A percentile compares a stretch with the other conserved stretches of the same genome.
Conservation (phyloP, 169 alveolate species). For the Eimeria mitis region DNA sequence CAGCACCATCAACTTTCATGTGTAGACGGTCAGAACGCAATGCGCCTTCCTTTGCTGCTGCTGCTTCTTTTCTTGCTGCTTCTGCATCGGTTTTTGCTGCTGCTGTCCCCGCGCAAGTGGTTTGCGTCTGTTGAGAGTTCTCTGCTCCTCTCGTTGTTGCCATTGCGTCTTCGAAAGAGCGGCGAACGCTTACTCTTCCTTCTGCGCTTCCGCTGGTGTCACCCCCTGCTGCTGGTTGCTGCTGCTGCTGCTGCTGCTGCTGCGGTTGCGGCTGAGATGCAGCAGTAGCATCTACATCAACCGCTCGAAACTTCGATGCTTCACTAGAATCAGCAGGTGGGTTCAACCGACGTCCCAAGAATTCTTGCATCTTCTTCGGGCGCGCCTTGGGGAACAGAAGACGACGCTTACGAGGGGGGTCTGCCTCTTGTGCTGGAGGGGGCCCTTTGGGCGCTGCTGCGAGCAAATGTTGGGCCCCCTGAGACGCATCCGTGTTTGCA, state of each 20-base stretch:
- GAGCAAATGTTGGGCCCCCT: neutral
- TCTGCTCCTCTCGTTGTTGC: slow-evolving; percentile 1
- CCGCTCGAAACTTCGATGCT: neutral
- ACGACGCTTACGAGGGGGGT: slow-evolving; percentile 77
- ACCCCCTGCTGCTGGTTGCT: neutral
- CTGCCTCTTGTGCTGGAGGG: slow-evolving; percentile 14
- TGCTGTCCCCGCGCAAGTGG: neutral
- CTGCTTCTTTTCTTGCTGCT: neutral
- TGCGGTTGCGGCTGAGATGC: neutral
- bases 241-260: slow-evolving; percentile 14
- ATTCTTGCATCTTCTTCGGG: slow-evolving; percentile 78
- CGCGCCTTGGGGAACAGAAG: slow-evolving; percentile 79
- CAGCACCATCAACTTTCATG: neutral
- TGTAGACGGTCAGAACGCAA: neutral
- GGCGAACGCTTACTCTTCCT: neutral
- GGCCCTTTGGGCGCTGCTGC: slow-evolving; percentile 25
- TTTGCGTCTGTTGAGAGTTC: neutral
- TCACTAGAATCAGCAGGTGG: slow-evolving; percentile 17
- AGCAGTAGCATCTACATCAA: neutral
- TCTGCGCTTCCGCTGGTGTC: neutral
- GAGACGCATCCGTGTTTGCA: neutral
- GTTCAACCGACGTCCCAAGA: slow-evolving; percentile 41
- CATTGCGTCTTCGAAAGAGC: slow-evolving; percentile 23
- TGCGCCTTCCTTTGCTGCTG: slow-evolving; percentile 15
- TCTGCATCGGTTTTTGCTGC: neutral